Base-by-base conservation (phyloP, 176 grass and related monocot species). In the Cenchrus americanus region DNA sequence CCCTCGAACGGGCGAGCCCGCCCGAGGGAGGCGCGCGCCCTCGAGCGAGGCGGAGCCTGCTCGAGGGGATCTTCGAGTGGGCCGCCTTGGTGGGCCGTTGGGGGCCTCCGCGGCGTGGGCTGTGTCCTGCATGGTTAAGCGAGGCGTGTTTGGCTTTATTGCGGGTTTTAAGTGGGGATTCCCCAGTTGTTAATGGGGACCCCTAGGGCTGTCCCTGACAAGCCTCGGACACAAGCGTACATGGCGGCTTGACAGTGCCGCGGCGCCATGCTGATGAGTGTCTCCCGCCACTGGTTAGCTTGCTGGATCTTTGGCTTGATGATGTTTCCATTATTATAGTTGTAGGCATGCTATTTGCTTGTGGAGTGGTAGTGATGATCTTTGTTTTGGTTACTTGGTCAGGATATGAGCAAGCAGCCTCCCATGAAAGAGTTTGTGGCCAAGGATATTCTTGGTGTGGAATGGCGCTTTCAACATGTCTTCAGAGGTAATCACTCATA, bases 401-500 rank as follows among this genome's bases (percentile, higher is more conserved):
- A 97, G 94, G 94, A 97, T 86, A 97, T 93, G 94, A 83, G 82
- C 80, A 65, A 86, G 54, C 94, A 97, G 75, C 94, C 94, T 69
- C 94, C 94, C 24, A 91, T 84, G 62, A 91, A 97, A 74, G 91
- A 97, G 65, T 75, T 97, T 46, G 87, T 83, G 32, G 91, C 94
- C 42, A 97, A 93, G 86, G 94, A 97, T 85, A 82, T 97, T 75
- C 94, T 93, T 85, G 51, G 88, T 12, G 78, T 87, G 7, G 94
- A 97, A 79, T 97, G 94, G 94, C 91, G 89, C 26, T 97, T 97
- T 74, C 94, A 91, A 8, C 94, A 97, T 73, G 93, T 97, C 62
- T 97, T 93, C 81, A 90, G 94, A 69, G 94, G 94, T 91, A 66
- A 75, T 82, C 46, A 13, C 30, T 85, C 42, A 30, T 30, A 12